phyloP scores from a whole-genome alignment of 768 basidiomycete genomes.

The Multifurca ochricompacta region DNA sequence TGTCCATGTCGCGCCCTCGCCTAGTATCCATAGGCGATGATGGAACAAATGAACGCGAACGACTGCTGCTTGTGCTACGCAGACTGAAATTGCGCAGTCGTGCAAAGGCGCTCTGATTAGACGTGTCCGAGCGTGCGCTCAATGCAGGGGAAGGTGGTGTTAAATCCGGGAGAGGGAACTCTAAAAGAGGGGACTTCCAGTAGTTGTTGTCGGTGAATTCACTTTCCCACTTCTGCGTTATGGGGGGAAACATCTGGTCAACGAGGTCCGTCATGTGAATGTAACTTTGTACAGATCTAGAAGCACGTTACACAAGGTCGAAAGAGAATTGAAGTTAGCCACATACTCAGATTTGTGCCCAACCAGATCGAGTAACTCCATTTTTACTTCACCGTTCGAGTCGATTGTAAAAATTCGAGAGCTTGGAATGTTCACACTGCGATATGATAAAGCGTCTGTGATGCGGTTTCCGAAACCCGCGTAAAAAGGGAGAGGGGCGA shows the following conservation, averaged over 20 bases:
- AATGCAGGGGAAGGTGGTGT: slow-evolving; percentile 88
- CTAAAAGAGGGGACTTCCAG: slow-evolving; percentile 79
- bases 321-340: background rate
- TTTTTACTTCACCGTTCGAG: slow-evolving; percentile 89
- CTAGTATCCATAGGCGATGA: slow-evolving; percentile 25
- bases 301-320: background rate
- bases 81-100: slow-evolving; percentile 74
- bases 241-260: slow-evolving; percentile 98
- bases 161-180: slow-evolving; percentile 71
- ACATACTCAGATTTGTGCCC: slow-evolving; percentile 94
- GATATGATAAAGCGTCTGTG: slow-evolving; percentile 96
- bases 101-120: slow-evolving; percentile 61
- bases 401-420: slow-evolving; percentile 97
- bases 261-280: slow-evolving; percentile 99
- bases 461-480: slow-evolving; percentile 98
- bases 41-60: slow-evolving; percentile 26
- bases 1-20: slow-evolving; percentile 15
- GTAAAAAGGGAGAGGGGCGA: slow-evolving; percentile 74
- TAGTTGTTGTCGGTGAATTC: slow-evolving; percentile 97
- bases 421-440: slow-evolving; percentile 90
- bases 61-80: slow-evolving; percentile 34
- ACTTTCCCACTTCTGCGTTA: slow-evolving; percentile 78
- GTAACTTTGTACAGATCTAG: slow-evolving; percentile 46
- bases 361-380: slow-evolving; percentile 94
- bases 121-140: slow-evolving; percentile 87